phyloP scores from a whole-genome alignment of 305 asterid genomes.

The Fraxinus dipetala region DNA sequence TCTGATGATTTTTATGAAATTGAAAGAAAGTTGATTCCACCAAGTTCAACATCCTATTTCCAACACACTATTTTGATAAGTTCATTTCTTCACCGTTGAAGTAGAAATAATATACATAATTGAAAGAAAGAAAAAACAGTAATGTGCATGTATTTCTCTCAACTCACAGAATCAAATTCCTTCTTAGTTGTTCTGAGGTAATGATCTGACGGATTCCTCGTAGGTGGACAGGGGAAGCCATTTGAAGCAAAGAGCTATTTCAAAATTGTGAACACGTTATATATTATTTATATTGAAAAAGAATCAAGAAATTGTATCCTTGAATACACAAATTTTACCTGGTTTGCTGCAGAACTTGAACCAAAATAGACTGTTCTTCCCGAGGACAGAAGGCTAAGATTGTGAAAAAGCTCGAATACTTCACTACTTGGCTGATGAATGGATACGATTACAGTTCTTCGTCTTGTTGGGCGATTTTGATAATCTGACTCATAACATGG shows the following conservation, averaged over 20 bases:
- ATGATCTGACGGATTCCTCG: constrained; percentile 59
- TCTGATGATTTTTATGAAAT: constrained; percentile 40
- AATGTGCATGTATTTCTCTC: too few species aligned
- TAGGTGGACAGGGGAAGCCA: constrained; percentile 56
- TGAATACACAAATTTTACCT: constrained; percentile 26
- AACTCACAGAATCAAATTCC: constrained; percentile 51
- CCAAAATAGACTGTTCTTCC: constrained; percentile 66
- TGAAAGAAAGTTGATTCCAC: constrained; percentile 27
- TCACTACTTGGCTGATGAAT: constrained; percentile 70
- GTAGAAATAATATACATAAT: background rate
- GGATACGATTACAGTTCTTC: constrained; percentile 43
- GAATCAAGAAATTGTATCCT: background rate
- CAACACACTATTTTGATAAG: too few species aligned
- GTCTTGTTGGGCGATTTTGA: constrained; percentile 36
- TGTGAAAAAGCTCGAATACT: constrained; percentile 56
- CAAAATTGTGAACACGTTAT: background rate
- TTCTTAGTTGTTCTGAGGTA: constrained; percentile 51
- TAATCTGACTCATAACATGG: constrained; percentile 54
- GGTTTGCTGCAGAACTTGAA: constrained; percentile 37
- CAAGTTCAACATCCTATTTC: constrained; percentile 44
- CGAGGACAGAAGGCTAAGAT: constrained; percentile 54
- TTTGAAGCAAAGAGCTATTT: constrained; percentile 45
- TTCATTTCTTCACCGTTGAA: too few species aligned
- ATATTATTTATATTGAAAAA: background rate
- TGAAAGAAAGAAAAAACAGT: background rate